Base-by-base conservation (phyloP, 345 rosid species). In the Bretschneidera sinensis region DNA sequence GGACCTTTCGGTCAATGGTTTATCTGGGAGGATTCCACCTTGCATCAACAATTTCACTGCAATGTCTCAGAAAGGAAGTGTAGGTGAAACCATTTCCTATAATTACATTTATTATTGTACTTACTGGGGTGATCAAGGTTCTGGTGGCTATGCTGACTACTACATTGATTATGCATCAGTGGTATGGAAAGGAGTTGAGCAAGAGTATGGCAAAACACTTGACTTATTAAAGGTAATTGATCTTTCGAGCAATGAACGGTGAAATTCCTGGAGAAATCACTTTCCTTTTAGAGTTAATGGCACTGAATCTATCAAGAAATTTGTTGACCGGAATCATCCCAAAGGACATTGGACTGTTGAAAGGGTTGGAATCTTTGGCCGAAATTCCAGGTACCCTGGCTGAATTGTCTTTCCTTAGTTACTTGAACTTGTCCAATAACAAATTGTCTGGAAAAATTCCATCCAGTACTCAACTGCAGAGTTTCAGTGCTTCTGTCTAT, bases 371-470 rank as follows among this genome's bases (percentile, higher is more conserved):
- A 5, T 43, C 63, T 35, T 45, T 10, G 60, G 64, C 5, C 28
- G 17, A n/a, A 24, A 53, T 69, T 43, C 68, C 73, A 21, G 5
- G 5, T 6, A 15, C 51, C 17, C 5, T 73, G 5, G 43, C 31
- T 7, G 9, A n/a, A 19, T 34, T 68, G 14, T 11, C 6, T 23
- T 51, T 9, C 21, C 65, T 63, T 4, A 10, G 66, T 17, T 22
- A 15, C 7, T 45, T 68, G 58, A 15, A 73, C 24, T 34, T 67
- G 55, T n/a, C n/a, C n/a, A n/a, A n/a, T n/a, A n/a, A n/a, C n/a
- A n/a, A n/a, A n/a, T n/a, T n/a, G n/a, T n/a, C 73, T 0, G 59
- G 73, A 43, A 68, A 31, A 55, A 60, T 73, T 20, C 73, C 66
- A 14, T 4, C 18, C 0, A 9, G 62, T 35, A 51, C 72, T 21